These are phyloP conservation scores for Bretschneidera sinensis DNA, from an alignment of 345 rosid genomes.

Conservation along the genomic window DNA sequence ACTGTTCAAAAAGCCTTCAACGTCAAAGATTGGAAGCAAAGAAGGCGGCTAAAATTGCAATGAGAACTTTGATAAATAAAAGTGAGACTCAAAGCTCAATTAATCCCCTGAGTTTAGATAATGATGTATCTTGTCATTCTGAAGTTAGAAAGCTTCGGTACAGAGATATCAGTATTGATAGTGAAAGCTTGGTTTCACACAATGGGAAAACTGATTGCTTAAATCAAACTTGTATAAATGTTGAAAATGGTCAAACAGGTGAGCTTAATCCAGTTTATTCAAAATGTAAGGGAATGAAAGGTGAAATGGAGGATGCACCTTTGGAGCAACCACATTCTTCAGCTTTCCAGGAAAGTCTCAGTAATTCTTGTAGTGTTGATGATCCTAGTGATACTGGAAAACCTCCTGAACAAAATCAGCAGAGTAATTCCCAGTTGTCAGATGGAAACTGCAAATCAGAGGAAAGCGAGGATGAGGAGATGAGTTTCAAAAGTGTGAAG, in stretches of 20 bases:
- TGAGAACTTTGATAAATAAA: conserved; percentile 22
- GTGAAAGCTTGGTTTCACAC: conserved; percentile 22
- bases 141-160: conserved; percentile 26
- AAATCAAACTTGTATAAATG: conserved; percentile 21
- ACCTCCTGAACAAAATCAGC: conserved; percentile 21
- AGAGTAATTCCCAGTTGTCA: conserved; percentile 20
- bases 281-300: conserved; percentile 16
- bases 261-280: conserved; percentile 14
- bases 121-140: conserved; percentile 10
- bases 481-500: conserved; percentile 32
- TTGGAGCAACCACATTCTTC: conserved; percentile 25
- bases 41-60: conserved; percentile 27
- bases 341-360: conserved; percentile 26
- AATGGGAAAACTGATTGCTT: conserved; percentile 18
- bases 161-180: conserved; percentile 23
- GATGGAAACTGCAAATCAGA: conserved; percentile 35
- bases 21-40: conserved; percentile 38
- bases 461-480: conserved; percentile 40
- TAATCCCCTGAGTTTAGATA: conserved; percentile 15
- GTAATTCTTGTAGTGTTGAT: conserved; percentile 26
- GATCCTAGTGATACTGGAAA: conserved; percentile 24
- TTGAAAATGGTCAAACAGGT: conserved; percentile 24
- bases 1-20: conserved; percentile 57
- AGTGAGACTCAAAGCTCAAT: conserved; percentile 21
- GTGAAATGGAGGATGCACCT: conserved; percentile 14